Conservation (phyloP, 2,329 filamentous ascomycete genomes). For the Lasiodiplodia citricola region DNA sequence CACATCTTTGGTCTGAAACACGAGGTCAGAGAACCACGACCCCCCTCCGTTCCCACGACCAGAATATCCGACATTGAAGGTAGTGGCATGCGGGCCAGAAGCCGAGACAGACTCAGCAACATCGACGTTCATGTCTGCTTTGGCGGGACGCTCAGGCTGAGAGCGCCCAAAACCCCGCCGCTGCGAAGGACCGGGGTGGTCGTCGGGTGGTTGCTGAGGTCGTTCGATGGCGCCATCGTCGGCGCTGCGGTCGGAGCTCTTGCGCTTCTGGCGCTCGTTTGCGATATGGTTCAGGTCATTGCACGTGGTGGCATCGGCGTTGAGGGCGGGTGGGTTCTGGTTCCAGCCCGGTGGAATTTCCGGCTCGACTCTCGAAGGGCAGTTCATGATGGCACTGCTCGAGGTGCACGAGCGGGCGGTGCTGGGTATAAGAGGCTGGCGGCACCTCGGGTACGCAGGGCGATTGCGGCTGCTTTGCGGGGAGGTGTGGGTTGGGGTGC, state of each 20-base stretch:
- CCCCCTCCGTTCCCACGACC: background rate
- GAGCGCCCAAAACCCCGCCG: constrained; percentile 16
- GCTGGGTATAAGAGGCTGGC: background rate
- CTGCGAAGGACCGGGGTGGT: background rate
- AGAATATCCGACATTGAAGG: background rate
- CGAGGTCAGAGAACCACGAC: background rate
- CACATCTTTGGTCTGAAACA: constrained; percentile 27
- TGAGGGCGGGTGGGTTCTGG: constrained; percentile 64
- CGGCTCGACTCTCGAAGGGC: constrained; percentile 65
- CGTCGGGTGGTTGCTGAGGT: constrained; percentile 15
- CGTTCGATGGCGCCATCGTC: constrained; percentile 32
- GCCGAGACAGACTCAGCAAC: background rate
- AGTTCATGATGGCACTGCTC: constrained; percentile 61
- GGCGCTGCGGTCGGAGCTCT: constrained; percentile 39
- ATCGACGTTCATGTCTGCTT: constrained; percentile 13
- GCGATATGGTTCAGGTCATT: constrained; percentile 66
- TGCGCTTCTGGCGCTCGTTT: constrained; percentile 60
- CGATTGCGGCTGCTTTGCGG: constrained; percentile 14
- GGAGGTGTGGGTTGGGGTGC: background rate
- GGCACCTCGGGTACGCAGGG: constrained; percentile 12
- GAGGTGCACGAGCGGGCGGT: background rate
- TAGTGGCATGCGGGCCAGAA: background rate
- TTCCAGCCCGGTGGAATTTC: constrained; percentile 62
- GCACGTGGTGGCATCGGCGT: constrained; percentile 65
- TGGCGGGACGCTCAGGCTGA: background rate